Conservation (phyloP, 179 eudicot genomes). For the Gypsophila paniculata region DNA sequence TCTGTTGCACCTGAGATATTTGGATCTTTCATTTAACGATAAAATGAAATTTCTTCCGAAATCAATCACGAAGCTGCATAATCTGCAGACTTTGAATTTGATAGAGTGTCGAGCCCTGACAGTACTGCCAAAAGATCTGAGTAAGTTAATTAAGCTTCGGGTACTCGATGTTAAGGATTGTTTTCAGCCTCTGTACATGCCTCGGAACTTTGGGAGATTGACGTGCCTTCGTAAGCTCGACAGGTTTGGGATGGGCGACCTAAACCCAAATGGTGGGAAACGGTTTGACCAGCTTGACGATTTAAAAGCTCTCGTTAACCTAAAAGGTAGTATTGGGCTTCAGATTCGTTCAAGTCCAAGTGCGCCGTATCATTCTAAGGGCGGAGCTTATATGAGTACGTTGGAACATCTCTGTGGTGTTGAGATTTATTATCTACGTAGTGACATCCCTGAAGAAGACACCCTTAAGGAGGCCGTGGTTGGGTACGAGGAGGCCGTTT, state of each 20-base stretch:
- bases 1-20: too few relatives aligned
- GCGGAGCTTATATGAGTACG: slow-evolving; percentile 17
- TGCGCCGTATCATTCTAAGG: not conserved
- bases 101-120: slow-evolving; percentile 10
- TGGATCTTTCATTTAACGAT: too few relatives aligned
- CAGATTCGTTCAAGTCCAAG: not conserved
- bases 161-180: slow-evolving; percentile 27
- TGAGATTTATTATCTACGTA: not conserved
- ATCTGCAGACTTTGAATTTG: slow-evolving; percentile 7
- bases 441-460: not conserved
- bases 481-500: slow-evolving; percentile 8
- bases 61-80: too few relatives aligned
- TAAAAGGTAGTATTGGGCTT: slow-evolving; percentile 15
- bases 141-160: slow-evolving; percentile 28
- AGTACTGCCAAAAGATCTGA: slow-evolving; percentile 29
- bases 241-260: slow-evolving; percentile 25
- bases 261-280: not conserved
- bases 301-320: slow-evolving; percentile 20
- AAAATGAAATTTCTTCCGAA: too few relatives aligned
- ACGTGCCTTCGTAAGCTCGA: slow-evolving; percentile 26
- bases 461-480: not conserved
- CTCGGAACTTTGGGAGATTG: slow-evolving; percentile 30
- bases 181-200: slow-evolving; percentile 17
- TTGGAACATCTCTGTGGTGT: slow-evolving; percentile 15
- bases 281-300: slow-evolving; percentile 14